Base-by-base conservation (phyloP, 2,329 filamentous ascomycete genomes). In the Colletotrichum chrysophilum region DNA sequence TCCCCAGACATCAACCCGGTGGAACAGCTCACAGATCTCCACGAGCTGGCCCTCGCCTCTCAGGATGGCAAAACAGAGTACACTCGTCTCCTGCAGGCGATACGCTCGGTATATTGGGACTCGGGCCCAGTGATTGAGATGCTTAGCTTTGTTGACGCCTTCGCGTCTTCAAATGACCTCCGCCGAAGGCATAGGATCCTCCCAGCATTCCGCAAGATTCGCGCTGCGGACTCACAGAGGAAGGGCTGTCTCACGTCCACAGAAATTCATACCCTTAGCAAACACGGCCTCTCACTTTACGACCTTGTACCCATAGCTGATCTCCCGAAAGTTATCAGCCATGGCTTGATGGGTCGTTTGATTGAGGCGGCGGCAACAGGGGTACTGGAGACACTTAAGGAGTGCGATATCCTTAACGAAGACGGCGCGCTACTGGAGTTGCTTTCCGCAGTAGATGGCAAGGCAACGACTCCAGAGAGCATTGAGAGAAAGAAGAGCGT, bases 91-190 rank as follows among this genome's bases (percentile, higher is more conserved):
- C 60, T 76, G 4, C 64, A 68, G n/a, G 75, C 75, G 1, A 38
- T 76, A n/a, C 72, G 61, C 68, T 69, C 68, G 36, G 24, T 77
- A 9, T 24, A 56, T 21, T 77, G 75, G 75, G 43, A 58, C 26
- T 56, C 75, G 21, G 30, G 43, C 18, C 9, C 60, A 9, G 52
- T 76, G 24, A 62, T 56, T 30, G 73, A 72, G 55, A 72, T 72
- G 68, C 69, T 75, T 5, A 58, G n/a, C 48, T 26, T 71, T 18
- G 52, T 74, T 16, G 73, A 75, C 69, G 34, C 21, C 32, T 21
- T 30, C 43, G 28, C 9, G 13, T 14, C 32, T 34, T 7, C 48
- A n/a, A 36, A 62, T 28, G 43, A 34, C 21, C 30, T 21, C 36
- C 69, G 36, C 16, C 73, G 6, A n/a, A 34, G 56, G 38, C 70